phyloP scores from a whole-genome alignment of 2,329 filamentous ascomycete genomes.

The Neopestalotiopsis sp. region DNA sequence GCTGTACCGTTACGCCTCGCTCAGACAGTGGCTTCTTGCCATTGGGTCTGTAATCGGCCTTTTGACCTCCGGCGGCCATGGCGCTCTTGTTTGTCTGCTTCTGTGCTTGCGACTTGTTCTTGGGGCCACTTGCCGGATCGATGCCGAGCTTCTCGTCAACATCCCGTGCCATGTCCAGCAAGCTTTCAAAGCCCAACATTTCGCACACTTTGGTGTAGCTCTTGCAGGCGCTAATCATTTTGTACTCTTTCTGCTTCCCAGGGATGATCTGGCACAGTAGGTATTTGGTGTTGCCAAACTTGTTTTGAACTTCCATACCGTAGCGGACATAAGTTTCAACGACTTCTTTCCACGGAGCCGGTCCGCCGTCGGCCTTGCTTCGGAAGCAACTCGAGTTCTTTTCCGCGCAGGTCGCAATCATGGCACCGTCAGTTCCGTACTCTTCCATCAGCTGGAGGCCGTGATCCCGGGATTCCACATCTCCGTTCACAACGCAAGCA shows the following conservation, averaged over 20 bases:
- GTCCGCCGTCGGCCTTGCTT: slow-evolving; percentile 69
- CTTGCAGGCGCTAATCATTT: slow-evolving; percentile 67
- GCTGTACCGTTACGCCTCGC: slow-evolving; percentile 31
- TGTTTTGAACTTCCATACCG: slow-evolving; percentile 80
- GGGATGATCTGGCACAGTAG: slow-evolving; percentile 85
- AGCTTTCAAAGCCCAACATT: slow-evolving; percentile 66
- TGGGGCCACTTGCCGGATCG: slow-evolving; percentile 54
- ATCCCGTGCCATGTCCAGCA: slow-evolving; percentile 67
- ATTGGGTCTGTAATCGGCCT: slow-evolving; percentile 38
- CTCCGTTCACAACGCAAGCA: slow-evolving; percentile 94
- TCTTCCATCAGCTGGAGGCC: slow-evolving; percentile 74
- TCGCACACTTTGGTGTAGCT: slow-evolving; percentile 75
- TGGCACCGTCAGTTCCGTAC: slow-evolving; percentile 89
- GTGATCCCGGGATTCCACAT: slow-evolving; percentile 78
- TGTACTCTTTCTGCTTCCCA: slow-evolving; percentile 72
- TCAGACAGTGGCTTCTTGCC: slow-evolving; percentile 37
- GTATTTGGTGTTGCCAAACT: slow-evolving; percentile 92
- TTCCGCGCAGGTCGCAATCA: slow-evolving; percentile 96
- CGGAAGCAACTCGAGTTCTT: slow-evolving; percentile 90
- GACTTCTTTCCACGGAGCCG: slow-evolving; percentile 77
- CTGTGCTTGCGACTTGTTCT: slow-evolving; percentile 35
- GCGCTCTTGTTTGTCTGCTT: slow-evolving; percentile 43
- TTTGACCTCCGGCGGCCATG: slow-evolving; percentile 54
- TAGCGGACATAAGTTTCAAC: slow-evolving; percentile 76
- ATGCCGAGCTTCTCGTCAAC: slow-evolving; percentile 70